Percentiles rank a stretch among this genome's conserved stretches.
Conservation (phyloP, 176 grass and related monocot genomes). For the Oropetium thomaeum region DNA sequence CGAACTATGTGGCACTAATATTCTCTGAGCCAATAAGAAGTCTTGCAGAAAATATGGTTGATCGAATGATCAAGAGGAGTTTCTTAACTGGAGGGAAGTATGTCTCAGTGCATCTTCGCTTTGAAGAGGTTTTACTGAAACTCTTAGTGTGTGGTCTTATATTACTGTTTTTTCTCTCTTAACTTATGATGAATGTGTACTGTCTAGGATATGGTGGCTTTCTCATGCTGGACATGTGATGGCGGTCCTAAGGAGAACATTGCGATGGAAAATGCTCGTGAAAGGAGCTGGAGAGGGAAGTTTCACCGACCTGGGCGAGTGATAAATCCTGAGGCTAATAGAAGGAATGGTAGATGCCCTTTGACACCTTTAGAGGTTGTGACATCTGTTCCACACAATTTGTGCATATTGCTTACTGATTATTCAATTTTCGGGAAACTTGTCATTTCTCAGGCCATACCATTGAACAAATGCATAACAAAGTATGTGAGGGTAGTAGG, state of each 20-base stretch:
- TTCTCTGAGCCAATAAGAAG: slow-evolving; percentile 80
- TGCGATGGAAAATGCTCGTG: slow-evolving; percentile 82
- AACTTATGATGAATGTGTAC: slow-evolving; percentile 26
- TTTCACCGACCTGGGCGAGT: slow-evolving; percentile 75
- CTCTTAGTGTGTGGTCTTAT: background rate
- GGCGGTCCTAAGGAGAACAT: slow-evolving; percentile 65
- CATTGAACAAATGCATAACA: background rate
- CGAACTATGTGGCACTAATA: slow-evolving; percentile 82
- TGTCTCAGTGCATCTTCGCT: slow-evolving; percentile 87
- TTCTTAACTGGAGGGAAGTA: slow-evolving; percentile 73
- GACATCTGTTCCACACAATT: slow-evolving; percentile 15
- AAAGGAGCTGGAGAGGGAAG: slow-evolving; percentile 90
- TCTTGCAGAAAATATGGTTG: slow-evolving; percentile 78
- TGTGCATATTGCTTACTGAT: slow-evolving; percentile 1
- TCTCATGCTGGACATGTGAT: slow-evolving; percentile 92
- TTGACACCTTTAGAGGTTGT: slow-evolving; percentile 82
- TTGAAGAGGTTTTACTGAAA: slow-evolving; percentile 70
- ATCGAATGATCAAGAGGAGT: slow-evolving; percentile 72
- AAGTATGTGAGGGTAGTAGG: background rate
- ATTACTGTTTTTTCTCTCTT: slow-evolving; percentile 14
- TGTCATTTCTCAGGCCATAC: slow-evolving; percentile 4
- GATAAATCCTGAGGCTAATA: slow-evolving; percentile 81
- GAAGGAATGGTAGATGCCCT: slow-evolving; percentile 84
- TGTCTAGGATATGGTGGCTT: slow-evolving; percentile 91
- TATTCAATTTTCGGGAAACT: background rate